A percentile compares a stretch with the other conserved stretches of the same genome.
phyloP scores from a whole-genome alignment of 2,329 filamentous ascomycete species.

The Teratosphaeria destructans region DNA sequence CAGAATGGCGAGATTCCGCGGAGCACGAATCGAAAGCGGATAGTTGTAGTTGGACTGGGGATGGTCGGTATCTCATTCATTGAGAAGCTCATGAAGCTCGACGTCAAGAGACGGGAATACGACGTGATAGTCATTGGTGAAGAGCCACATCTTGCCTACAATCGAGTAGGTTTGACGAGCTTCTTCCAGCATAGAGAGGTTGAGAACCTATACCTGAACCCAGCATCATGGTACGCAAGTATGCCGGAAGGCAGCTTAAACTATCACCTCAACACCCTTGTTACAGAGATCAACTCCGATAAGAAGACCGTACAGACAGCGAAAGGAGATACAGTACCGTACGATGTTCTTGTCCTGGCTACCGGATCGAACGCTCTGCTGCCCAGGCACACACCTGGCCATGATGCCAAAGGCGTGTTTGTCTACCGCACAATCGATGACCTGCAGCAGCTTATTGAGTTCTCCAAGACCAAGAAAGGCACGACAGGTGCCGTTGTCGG shows the following conservation, averaged over 20 bases:
- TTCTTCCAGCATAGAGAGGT: conserved; percentile 81
- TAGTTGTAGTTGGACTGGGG: conserved; percentile 77
- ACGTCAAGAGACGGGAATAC: conserved; percentile 64
- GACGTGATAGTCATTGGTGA: conserved; percentile 79
- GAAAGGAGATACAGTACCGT: conserved; percentile 57
- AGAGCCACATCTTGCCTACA: conserved; percentile 79
- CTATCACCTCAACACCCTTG: conserved; percentile 65
- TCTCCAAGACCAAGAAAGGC: conserved; percentile 55
- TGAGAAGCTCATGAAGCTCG: conserved; percentile 80
- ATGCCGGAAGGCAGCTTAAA: conserved; percentile 58
- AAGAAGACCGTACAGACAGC: conserved; percentile 60
- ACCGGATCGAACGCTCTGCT: conserved; percentile 79
- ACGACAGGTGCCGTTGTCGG: conserved; percentile 68
- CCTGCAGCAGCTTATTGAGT: conserved; percentile 64
- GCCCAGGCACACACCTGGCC: conserved; percentile 59
- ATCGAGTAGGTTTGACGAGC: conserved; percentile 76
- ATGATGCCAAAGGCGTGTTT: conserved; percentile 74
- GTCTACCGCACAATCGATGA: conserved; percentile 83
- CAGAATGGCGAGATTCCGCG: conserved; percentile 25
- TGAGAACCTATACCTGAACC: conserved; percentile 81
- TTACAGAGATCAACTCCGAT: conserved; percentile 54
- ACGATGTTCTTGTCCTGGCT: conserved; percentile 73
- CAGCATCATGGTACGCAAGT: conserved; percentile 65
- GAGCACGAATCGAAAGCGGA: conserved; percentile 44
- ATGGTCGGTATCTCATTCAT: conserved; percentile 60